A percentile compares a stretch with the other conserved stretches of the same genome.
Conservation (phyloP, 2,329 filamentous ascomycete genomes). For the Penicillium verrucosum region DNA sequence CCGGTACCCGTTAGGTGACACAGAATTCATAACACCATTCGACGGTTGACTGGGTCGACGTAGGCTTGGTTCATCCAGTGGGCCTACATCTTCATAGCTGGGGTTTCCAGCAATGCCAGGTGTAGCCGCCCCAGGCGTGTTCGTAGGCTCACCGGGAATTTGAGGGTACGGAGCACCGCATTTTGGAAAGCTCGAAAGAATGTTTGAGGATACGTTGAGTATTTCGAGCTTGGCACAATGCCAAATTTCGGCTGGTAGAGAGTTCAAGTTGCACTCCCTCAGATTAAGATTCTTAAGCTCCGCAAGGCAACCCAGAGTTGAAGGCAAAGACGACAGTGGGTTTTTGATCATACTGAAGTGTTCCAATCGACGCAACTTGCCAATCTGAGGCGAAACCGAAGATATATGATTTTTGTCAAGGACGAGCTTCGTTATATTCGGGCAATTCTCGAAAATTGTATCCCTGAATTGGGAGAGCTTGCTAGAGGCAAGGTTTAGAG, state of each 20-base stretch:
- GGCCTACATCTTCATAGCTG: slow-evolving; percentile 74
- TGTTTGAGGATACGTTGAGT: slow-evolving; percentile 92
- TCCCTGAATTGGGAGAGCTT: slow-evolving; percentile 87
- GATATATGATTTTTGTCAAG: slow-evolving; percentile 96
- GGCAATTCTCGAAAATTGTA: slow-evolving; percentile 80
- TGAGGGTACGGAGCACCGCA: slow-evolving; percentile 64
- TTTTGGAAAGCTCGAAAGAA: slow-evolving; percentile 86
- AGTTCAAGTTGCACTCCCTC: slow-evolving; percentile 87
- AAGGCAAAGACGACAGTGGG: slow-evolving; percentile 74
- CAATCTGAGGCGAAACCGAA: slow-evolving; percentile 79
- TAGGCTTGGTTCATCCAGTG: slow-evolving; percentile 59
- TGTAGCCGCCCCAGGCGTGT: slow-evolving; percentile 45
- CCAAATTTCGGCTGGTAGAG: slow-evolving; percentile 92
- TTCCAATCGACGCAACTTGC: slow-evolving; percentile 76
- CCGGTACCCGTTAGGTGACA: slow-evolving; percentile 62
- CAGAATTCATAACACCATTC: slow-evolving; percentile 69
- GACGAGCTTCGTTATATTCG: slow-evolving; percentile 80
- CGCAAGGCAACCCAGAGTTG: slow-evolving; percentile 80
- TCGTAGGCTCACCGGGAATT: slow-evolving; percentile 51
- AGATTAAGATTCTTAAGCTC: slow-evolving; percentile 86
- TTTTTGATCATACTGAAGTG: slow-evolving; percentile 95
- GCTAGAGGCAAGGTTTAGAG: slow-evolving; percentile 83
- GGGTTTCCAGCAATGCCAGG: slow-evolving; percentile 59
- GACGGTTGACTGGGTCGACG: slow-evolving; percentile 84
- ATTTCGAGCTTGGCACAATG: slow-evolving; percentile 86